Percentiles rank a stretch among this genome's conserved stretches.
Conservation (phyloP, 371 early-diverging fungal species). For the Mucor indicus region DNA sequence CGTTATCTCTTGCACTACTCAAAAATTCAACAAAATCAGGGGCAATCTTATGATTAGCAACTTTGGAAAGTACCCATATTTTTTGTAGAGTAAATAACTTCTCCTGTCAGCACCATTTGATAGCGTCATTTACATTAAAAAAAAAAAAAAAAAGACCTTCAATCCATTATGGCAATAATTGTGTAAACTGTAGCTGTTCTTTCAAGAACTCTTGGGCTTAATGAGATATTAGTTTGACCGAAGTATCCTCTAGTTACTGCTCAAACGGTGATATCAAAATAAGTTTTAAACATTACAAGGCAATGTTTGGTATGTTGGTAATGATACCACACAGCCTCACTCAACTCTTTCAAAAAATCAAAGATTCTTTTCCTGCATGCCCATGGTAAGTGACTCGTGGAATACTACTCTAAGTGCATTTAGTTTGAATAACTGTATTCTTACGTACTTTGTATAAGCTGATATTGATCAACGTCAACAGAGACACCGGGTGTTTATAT, state of each 20-base stretch:
- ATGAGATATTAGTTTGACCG: too few relatives aligned
- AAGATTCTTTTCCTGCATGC: constrained; percentile 28
- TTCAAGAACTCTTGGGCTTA: too few relatives aligned
- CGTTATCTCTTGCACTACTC: too few relatives aligned
- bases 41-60: too few relatives aligned
- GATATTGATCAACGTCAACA: constrained; percentile 32
- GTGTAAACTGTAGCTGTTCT: too few relatives aligned
- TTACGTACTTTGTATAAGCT: constrained; percentile 22
- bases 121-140: too few relatives aligned
- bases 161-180: too few relatives aligned
- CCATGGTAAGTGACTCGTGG: constrained; percentile 25
- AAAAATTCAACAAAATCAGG: too few relatives aligned
- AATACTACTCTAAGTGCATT: constrained; percentile 15
- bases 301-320: constrained; percentile 27
- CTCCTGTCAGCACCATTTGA: too few relatives aligned
- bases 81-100: too few relatives aligned
- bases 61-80: too few relatives aligned
- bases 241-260: constrained; percentile 21
- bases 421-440: constrained; percentile 14
- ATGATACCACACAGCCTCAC: constrained; percentile 25
- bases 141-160: too few relatives aligned
- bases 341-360: constrained; percentile 23
- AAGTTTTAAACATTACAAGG: constrained; percentile 25
- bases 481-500: constrained; percentile 23
- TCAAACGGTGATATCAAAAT: constrained; percentile 12